phyloP scores from a whole-genome alignment of 176 grass and related monocot species.

The Panicum miliaceum region DNA sequence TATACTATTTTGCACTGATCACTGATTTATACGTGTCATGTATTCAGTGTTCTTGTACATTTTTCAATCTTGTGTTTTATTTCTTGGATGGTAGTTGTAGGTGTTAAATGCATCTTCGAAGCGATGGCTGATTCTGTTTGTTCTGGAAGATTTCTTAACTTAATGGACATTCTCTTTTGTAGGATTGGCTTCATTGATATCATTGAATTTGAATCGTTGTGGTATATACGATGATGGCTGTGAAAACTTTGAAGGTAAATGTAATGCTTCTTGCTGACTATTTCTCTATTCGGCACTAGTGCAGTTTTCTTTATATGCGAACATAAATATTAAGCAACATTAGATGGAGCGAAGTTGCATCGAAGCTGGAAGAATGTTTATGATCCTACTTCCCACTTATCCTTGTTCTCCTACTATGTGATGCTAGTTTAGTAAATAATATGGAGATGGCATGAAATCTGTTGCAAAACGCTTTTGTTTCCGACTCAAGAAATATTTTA shows the following conservation, averaged over 20 bases:
- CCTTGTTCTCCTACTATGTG: background rate
- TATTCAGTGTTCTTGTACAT: background rate
- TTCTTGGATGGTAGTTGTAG: background rate
- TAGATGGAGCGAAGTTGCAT: background rate
- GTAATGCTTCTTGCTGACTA: background rate
- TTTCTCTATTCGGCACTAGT: background rate
- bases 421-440: background rate
- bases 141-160: constrained; percentile 5
- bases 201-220: constrained; percentile 84
- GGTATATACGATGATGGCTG: constrained; percentile 83
- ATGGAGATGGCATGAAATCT: background rate
- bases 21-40: background rate
- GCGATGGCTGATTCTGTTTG: constrained; percentile 3
- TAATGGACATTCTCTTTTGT: constrained; percentile 31
- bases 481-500: background rate
- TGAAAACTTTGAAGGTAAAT: constrained; percentile 72
- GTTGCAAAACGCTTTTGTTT: constrained; percentile 4
- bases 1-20: background rate
- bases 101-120: constrained; percentile 1
- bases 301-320: background rate
- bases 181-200: constrained; percentile 70
- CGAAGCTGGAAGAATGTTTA: constrained; percentile 27
- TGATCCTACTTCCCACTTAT: background rate
- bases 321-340: background rate
- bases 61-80: constrained; percentile 2